These are phyloP conservation scores for Piper betle DNA, from an alignment of 164 flowering plant genomes.

Conservation along the genomic window DNA sequence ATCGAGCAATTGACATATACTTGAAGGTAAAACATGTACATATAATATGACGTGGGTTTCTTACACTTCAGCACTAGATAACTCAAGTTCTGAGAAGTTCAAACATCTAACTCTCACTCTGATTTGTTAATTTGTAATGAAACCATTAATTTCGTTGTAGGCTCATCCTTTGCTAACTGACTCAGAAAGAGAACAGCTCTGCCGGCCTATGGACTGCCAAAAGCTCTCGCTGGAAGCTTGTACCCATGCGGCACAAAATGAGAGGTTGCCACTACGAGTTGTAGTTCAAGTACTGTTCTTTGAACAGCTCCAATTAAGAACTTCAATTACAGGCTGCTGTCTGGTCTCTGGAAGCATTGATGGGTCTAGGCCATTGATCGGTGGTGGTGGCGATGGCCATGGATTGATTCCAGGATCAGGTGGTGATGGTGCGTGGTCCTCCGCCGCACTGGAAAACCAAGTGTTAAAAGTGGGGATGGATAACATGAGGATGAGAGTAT, in stretches of 20 bases:
- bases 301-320: conserved; percentile 86
- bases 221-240: conserved; percentile 95
- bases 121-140: too few relatives aligned
- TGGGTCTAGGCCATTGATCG: conserved; percentile 67
- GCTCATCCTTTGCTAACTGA: conserved; percentile 91
- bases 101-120: too few relatives aligned
- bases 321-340: conserved; percentile 88
- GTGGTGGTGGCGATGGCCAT: conserved; percentile 14
- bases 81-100: too few relatives aligned
- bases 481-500: conserved; percentile 75
- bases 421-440: conserved; percentile 66
- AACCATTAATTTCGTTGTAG: conserved; percentile 22
- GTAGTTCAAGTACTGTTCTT: conserved; percentile 93
- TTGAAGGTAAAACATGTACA: conserved; percentile 48
- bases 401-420: conserved; percentile 18
- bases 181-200: conserved; percentile 78
- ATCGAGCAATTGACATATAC: conserved; percentile 89
- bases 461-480: conserved; percentile 96
- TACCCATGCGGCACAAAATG: conserved; percentile 97
- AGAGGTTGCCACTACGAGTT: conserved; percentile 80
- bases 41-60: too few relatives aligned
- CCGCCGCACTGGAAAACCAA: conserved; percentile 77
- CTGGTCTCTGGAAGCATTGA: conserved; percentile 86
- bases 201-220: conserved; percentile 90
- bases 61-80: not conserved